Base-by-base conservation (phyloP, 176 grass and related monocot genomes). In the Carex scoparia region DNA sequence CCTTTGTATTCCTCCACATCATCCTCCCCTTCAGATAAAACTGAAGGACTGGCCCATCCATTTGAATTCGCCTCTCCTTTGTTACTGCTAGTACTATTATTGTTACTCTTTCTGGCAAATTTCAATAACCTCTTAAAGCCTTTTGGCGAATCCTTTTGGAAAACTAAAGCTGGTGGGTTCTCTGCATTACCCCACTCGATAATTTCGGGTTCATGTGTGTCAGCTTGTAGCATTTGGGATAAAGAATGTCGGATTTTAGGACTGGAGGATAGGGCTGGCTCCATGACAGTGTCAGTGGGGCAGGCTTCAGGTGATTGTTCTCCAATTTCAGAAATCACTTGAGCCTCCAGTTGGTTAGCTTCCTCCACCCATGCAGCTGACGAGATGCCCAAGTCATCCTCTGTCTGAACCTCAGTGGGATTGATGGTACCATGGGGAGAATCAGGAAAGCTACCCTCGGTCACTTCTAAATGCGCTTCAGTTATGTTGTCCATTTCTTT, bases 121-220 rank as follows among this genome's bases (percentile, higher is more conserved):
- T 99, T 99, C 48, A 99, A 82, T 68, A 99, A 87, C 89, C 97
- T 95, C 87, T 99, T 99, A 65, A 99, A 96, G 81, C 97, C 97
- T 90, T 99, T 99, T 12, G 97, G 97, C 40, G 90, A 83, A 84
- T 96, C 97, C 83, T 99, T 99, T 65, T 99, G 97, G 90, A 92
- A 99, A 87, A 99, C 92, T 70, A 99, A 87, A 53, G 97, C 93
- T 64, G 93, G 97, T 71, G 93, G 97, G 74, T 99, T 96, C 83
- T 99, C 93, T 69, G 97, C 97, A 92, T 99, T 99, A 76, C 93
- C 97, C 97, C 97, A 99, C 84, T 99, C 97, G 32, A 99, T 92
- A 65, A 92, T 94, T 90, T 99, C 97, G 9, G 93, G 91, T 87
- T 99, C 97, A 79, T 89, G 93, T 82, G 84, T 90, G 83, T 99